A percentile compares a stretch with the other conserved stretches of the same genome.
These are phyloP conservation scores for Irpex sp. DNA, from an alignment of 1,284 basidiomycete genomes.

Conservation along the genomic window DNA sequence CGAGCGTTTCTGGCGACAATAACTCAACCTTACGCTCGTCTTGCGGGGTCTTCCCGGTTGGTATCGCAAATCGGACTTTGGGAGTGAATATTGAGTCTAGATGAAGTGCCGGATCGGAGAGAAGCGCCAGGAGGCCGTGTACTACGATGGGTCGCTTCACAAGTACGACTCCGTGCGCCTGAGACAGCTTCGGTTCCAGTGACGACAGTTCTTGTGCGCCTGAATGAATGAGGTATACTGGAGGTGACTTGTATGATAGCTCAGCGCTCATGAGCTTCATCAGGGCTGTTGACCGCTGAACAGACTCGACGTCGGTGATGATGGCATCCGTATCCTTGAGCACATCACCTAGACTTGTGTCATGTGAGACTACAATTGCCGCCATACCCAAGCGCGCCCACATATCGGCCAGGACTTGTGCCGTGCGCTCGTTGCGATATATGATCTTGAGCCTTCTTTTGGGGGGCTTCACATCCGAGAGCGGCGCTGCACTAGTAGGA, in stretches of 20 bases:
- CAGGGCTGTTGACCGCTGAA: constrained; percentile 16
- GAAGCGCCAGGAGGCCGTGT: constrained; percentile 19
- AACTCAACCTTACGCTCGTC: constrained; percentile 9
- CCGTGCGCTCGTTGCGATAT: constrained; percentile 20
- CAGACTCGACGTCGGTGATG: constrained; percentile 25
- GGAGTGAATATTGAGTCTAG: constrained; percentile 14
- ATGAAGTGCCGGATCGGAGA: constrained; percentile 20
- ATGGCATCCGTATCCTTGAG: constrained; percentile 20
- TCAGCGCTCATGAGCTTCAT: constrained; percentile 16
- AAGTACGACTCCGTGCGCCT: constrained; percentile 22
- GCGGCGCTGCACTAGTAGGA: constrained; percentile 10
- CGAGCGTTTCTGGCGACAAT: neutral
- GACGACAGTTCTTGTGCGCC: constrained; percentile 19
- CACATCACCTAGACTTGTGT: constrained; percentile 15
- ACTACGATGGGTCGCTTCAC: constrained; percentile 28
- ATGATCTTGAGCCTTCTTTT: constrained; percentile 22
- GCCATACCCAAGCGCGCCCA: constrained; percentile 20
- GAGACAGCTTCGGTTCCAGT: constrained; percentile 21
- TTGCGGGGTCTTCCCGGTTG: constrained; percentile 11
- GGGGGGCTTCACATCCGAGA: neutral
- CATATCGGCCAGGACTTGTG: constrained; percentile 19
- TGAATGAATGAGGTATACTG: constrained; percentile 22
- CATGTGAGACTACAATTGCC: constrained; percentile 7
- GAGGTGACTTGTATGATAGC: constrained; percentile 2
- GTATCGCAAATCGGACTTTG: constrained; percentile 25